These are phyloP conservation scores for Colletotrichum tamarilloi DNA, from an alignment of 2,329 filamentous ascomycete species.

Conservation along the genomic window DNA sequence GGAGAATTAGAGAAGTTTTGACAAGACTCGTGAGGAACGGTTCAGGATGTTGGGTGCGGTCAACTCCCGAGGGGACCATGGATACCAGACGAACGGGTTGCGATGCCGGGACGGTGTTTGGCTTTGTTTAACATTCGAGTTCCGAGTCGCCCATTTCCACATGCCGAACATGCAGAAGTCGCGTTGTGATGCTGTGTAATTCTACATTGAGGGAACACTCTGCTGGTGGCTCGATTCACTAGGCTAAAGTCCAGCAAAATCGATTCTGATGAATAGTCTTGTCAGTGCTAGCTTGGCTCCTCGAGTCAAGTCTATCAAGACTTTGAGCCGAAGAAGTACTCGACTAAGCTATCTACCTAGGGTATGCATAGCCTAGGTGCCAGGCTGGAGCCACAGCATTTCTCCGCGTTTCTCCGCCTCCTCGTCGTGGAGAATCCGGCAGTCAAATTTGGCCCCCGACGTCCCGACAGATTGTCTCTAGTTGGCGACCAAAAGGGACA, in stretches of 20 bases:
- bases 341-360: background rate
- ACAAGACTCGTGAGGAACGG: background rate
- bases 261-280: background rate
- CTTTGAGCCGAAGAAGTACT: background rate
- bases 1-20: background rate
- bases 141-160: background rate
- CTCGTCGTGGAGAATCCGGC: background rate
- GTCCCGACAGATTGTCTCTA: background rate
- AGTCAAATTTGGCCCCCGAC: constrained; percentile 1
- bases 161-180: background rate
- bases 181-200: too few species aligned
- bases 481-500: background rate
- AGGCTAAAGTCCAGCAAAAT: background rate
- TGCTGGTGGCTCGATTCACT: background rate
- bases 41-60: constrained; percentile 3
- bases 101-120: background rate
- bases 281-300: background rate
- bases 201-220: background rate
- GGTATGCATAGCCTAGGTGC: background rate
- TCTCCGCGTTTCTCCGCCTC: constrained; percentile 9
- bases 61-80: constrained; percentile 21
- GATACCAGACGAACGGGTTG: constrained; percentile 2
- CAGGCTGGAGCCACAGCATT: background rate
- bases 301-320: background rate
- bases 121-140: background rate